Evolutionary conservation across 31 red algal genomes (phyloP), one percentile per base, ranked within the genome.

Genomic region (Asparagopsis taxiformis): DNA sequence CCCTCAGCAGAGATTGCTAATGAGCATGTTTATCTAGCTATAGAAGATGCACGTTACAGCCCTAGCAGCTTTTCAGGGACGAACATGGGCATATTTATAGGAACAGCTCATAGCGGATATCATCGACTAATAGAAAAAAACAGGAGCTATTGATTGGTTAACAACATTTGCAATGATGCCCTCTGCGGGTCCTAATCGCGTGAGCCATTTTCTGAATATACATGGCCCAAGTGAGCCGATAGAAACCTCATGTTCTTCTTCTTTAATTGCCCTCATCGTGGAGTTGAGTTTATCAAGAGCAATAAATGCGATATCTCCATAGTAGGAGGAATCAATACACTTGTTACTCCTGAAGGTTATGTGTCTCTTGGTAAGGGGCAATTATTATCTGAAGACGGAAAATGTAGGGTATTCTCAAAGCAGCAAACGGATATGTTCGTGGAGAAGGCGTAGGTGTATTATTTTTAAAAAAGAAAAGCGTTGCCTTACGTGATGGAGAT

Each of bases 231-330:
- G 21, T 22, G 22, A 49, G 26, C 16, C 23, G 41, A 29, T 70
- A 49, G 21, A 70, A 36, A 70, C 65, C 19, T 29, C 65, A n/a
- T 70, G 65, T 35, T 70, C 65, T 35, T 28, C 65, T 36, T 70
- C 65, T 24, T 16, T 46, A 51, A 37, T 70, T 24, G 32, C 65
- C 21, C n/a, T 70, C n/a, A 17, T 20, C 22, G 20, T 51, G 48
- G 65, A 29, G 41, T 70, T 29, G 24, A 24, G 44, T 28, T 23
- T 17, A 19, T 23, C 48, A 28, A 29, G 39, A 51, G 17, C 23
- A 70, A 31, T 22, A 22, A 51, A 51, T 50, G 32, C 37, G 65
- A 70, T 51, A 39, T 70, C 23, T 29, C 44, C 21, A 22, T 70
- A 22, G 65, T 51, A 70, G 65, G 65, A 25, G 65, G 36, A 51